Evolutionary conservation across 768 basidiomycete genomes (phyloP).

Genomic region (Boletus fagicola): DNA sequence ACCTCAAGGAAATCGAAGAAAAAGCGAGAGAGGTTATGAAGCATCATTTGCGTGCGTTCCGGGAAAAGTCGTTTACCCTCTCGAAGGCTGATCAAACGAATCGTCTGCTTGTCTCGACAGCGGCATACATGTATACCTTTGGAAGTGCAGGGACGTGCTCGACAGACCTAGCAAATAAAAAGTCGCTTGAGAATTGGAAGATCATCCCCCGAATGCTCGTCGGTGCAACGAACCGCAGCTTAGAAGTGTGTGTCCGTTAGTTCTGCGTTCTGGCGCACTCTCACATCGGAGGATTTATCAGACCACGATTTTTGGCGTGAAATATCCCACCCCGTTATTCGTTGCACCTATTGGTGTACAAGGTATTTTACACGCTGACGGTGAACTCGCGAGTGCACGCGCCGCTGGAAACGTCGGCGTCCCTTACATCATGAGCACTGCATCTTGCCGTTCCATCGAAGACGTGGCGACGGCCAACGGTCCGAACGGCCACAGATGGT

Average conservation of each 20-base stretch:
- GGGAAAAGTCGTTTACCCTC: neutral
- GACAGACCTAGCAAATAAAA: conserved; percentile 66
- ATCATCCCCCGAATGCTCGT: conserved; percentile 83
- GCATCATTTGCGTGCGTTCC: conserved; percentile 47
- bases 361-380: conserved; percentile 67
- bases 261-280: neutral
- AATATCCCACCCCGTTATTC: conserved; percentile 57
- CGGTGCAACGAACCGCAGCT: conserved; percentile 51
- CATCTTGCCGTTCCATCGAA: conserved; percentile 70
- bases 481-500: conserved; percentile 63
- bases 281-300: conserved; percentile 25
- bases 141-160: conserved; percentile 72
- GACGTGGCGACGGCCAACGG: conserved; percentile 74
- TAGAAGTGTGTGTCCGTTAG: conserved; percentile 48
- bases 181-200: conserved; percentile 61
- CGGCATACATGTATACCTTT: conserved; percentile 70
- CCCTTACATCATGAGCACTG: conserved; percentile 75
- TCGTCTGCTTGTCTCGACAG: conserved; percentile 33
- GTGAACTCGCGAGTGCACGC: conserved; percentile 65
- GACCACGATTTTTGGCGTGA: conserved; percentile 73
- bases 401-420: conserved; percentile 63
- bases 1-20: conserved; percentile 60
- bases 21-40: conserved; percentile 63
- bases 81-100: neutral
- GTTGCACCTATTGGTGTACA: conserved; percentile 80